These are phyloP conservation scores for Luffa aegyptiaca DNA, from an alignment of 306 rosid genomes.

Conservation along the genomic window DNA sequence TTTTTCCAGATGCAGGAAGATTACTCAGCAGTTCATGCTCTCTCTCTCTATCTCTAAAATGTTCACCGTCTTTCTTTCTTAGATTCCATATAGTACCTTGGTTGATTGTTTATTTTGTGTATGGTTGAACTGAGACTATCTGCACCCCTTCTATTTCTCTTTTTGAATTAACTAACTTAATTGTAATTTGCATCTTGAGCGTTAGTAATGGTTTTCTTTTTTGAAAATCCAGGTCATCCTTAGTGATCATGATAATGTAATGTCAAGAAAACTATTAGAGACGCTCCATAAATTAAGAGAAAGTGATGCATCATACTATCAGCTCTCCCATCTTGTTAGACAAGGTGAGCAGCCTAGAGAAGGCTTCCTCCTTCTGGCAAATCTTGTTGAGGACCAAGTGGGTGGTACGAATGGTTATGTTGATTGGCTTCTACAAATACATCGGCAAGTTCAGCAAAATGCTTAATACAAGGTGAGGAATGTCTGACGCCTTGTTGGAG, in stretches of 20 bases:
- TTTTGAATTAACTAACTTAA: not conserved
- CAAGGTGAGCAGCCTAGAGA: slow-evolving; percentile 98
- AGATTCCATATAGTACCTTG: not conserved
- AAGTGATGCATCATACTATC: slow-evolving; percentile 50
- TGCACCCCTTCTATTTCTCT: not conserved
- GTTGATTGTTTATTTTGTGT: not conserved
- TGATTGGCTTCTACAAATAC: slow-evolving; percentile 87
- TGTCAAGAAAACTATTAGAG: slow-evolving; percentile 71
- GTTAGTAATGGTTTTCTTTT: slow-evolving; percentile 9
- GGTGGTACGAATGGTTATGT: slow-evolving; percentile 68
- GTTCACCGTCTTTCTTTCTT: not conserved
- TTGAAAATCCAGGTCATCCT: slow-evolving; percentile 50
- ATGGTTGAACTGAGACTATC: not conserved
- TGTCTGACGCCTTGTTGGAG: not conserved
- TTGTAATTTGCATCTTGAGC: not conserved
- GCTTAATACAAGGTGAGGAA: slow-evolving; percentile 44
- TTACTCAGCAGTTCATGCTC: not conserved
- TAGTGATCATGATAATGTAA: slow-evolving; percentile 46
- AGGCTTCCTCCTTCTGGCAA: slow-evolving; percentile 70
- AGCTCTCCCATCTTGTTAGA: slow-evolving; percentile 73
- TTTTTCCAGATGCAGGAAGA: not conserved
- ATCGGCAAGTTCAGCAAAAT: slow-evolving; percentile 84
- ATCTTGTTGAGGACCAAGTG: slow-evolving; percentile 92
- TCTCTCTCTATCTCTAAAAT: not conserved
- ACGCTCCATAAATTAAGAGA: slow-evolving; percentile 58